Evolutionary conservation across 1,139 yeast species (phyloP).

Genomic region (Saccharomyces hybrid): DNA sequence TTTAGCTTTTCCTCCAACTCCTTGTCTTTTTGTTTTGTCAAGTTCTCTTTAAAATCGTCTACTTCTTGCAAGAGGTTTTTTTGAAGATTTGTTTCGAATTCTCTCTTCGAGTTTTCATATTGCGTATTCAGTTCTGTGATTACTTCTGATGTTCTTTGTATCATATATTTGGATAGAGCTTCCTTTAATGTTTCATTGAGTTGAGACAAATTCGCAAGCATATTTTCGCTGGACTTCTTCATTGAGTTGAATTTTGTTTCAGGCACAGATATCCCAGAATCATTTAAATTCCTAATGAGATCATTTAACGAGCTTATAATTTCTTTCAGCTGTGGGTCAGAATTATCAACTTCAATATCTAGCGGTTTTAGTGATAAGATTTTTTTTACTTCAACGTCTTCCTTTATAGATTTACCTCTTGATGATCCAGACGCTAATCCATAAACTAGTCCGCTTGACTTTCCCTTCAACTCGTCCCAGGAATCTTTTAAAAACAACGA

Average conservation of each 20-base stretch:
- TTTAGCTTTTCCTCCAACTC: slow-evolving; percentile 60
- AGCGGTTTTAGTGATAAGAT: slow-evolving; percentile 26
- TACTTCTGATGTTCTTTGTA: slow-evolving; percentile 22
- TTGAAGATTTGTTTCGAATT: slow-evolving; percentile 32
- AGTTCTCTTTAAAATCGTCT: slow-evolving; percentile 53
- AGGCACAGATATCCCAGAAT: slow-evolving; percentile 12
- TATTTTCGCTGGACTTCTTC: not conserved
- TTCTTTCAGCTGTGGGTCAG: slow-evolving; percentile 29
- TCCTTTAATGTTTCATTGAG: slow-evolving; percentile 3
- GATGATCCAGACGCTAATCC: slow-evolving; percentile 34
- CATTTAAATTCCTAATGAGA: slow-evolving; percentile 32
- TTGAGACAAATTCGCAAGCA: not conserved
- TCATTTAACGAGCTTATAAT: slow-evolving; percentile 33
- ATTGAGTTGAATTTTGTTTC: slow-evolving; percentile 1
- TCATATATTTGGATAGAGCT: slow-evolving; percentile 3
- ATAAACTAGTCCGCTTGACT: slow-evolving; percentile 53
- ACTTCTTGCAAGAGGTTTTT: slow-evolving; percentile 50
- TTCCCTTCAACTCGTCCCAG: slow-evolving; percentile 54
- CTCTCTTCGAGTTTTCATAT: slow-evolving; percentile 28
- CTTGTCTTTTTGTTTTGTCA: slow-evolving; percentile 55
- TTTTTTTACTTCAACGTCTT: slow-evolving; percentile 6
- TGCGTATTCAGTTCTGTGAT: slow-evolving; percentile 17
- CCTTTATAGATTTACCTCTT: too few species aligned
- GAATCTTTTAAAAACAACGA: slow-evolving; percentile 14
- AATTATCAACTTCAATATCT: slow-evolving; percentile 18